These are phyloP conservation scores for Senna siamea DNA, from an alignment of 306 rosid genomes.

Conservation along the genomic window DNA sequence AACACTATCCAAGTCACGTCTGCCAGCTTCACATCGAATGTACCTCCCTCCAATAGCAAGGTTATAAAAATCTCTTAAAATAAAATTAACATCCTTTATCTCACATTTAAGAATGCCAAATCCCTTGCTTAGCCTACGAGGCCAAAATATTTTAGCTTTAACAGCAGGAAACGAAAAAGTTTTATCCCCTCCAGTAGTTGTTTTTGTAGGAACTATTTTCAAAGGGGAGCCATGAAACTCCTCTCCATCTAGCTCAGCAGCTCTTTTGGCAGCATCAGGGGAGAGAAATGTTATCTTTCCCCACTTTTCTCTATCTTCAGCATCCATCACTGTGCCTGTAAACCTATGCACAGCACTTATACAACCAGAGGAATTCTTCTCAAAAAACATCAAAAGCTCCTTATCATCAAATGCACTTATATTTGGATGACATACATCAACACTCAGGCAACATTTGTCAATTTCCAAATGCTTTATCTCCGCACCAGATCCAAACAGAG, in stretches of 20 bases:
- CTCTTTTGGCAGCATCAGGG: constrained; percentile 78
- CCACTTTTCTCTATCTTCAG: constrained; percentile 61
- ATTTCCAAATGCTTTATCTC: constrained; percentile 91
- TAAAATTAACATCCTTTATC: constrained; percentile 45
- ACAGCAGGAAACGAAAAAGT: constrained; percentile 72
- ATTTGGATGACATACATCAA: constrained; percentile 67
- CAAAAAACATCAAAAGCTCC: constrained; percentile 74
- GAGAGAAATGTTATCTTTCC: constrained; percentile 75
- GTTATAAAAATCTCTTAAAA: constrained; percentile 65
- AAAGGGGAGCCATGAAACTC: constrained; percentile 60
- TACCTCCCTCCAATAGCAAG: constrained; percentile 65
- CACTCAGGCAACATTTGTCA: constrained; percentile 72
- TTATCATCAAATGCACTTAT: constrained; percentile 62
- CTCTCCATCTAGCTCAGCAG: constrained; percentile 53
- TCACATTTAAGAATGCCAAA: constrained; percentile 68
- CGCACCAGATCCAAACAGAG: constrained; percentile 93
- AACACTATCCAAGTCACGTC: constrained; percentile 46
- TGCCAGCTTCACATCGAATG: constrained; percentile 62
- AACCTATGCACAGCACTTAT: constrained; percentile 73
- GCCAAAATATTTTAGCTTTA: constrained; percentile 83
- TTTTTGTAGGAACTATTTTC: constrained; percentile 68
- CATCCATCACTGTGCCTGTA: constrained; percentile 49
- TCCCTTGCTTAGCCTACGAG: constrained; percentile 77
- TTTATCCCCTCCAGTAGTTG: constrained; percentile 63
- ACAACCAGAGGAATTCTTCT: constrained; percentile 61